Evolutionary conservation across 345 rosid genomes (phyloP).

Genomic region (Raphanus sativus): DNA sequence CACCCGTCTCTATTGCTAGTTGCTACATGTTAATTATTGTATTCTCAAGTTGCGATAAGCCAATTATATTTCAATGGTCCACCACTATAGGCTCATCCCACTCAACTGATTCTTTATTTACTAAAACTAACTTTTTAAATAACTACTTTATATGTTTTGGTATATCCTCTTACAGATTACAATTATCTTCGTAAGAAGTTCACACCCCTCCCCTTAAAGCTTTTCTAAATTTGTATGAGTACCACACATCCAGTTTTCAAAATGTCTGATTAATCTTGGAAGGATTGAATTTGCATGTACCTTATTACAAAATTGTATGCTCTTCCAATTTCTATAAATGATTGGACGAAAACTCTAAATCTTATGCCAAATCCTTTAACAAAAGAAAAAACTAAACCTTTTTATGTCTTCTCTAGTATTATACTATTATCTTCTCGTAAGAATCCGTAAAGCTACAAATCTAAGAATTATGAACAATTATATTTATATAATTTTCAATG

Average conservation of each 20-base stretch:
- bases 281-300: neutral
- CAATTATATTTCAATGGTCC: slow-evolving; percentile 32
- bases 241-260: neutral
- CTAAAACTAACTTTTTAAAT: neutral
- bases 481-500: too few relatives aligned
- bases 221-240: neutral
- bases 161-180: slow-evolving; percentile 20
- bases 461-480: too few relatives aligned
- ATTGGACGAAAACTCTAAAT: neutral
- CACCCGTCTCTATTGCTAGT: slow-evolving; percentile 27
- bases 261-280: neutral
- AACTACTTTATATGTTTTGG: slow-evolving; percentile 13
- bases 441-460: too few relatives aligned
- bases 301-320: neutral
- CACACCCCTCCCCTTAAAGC: neutral
- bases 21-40: slow-evolving; percentile 1
- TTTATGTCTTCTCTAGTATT: too few relatives aligned
- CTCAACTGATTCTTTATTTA: neutral
- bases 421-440: too few relatives aligned
- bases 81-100: slow-evolving; percentile 25
- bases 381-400: too few relatives aligned
- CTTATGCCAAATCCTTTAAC: too few relatives aligned
- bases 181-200: neutral
- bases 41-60: slow-evolving; percentile 30
- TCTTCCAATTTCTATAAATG: neutral